Base-by-base conservation (phyloP, 2,329 filamentous ascomycete species). In the Aspergillus costaricaensis region DNA sequence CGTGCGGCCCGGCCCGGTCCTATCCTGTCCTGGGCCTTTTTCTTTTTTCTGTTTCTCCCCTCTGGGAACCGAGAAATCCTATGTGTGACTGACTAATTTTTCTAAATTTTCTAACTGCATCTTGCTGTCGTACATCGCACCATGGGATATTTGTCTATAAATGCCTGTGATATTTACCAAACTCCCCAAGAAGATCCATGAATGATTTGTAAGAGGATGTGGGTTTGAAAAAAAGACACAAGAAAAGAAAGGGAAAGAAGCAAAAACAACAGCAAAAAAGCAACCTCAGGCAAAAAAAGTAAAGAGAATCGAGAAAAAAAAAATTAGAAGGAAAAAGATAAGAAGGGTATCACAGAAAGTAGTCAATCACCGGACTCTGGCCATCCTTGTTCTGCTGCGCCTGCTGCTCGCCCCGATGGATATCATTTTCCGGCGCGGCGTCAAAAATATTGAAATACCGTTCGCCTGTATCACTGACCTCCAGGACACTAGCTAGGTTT, bases 371-470 rank as follows among this genome's bases (percentile, higher is more conserved):
- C 61, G 86, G 85, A 69, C 84, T 85, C 78, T 92, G 92, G 60
- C 95, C 91, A 69, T 85, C 84, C 62, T 87, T 86, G 58, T 79
- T 80, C 68, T 86, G 83, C 72, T 87, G 85, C 62, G 88, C 86
- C 76, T 95, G 91, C 71, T 90, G 85, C 73, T 97, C 92, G 72
- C 80, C 79, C 56, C 96, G 91, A 74, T 96, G 91, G 67, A 89
- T 80, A 74, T 98, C 94, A 71, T 99, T 79, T 77, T 99, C 95
- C 2, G 95, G 95, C 27, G 95, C 94, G 3, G 95, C 95, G 59
- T 96, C 92, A 76, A 99, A 99, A 23, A 98, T 93, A 74, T 99
- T 99, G 82, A 98, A 99, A 77, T 91, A 96, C 61, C 94, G 84
- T 77, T 96, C 92, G 39, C 95, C 94, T 0, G 89, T 89, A 73